Evolutionary conservation across 2,329 filamentous ascomycete genomes (phyloP).

Genomic region (Aspergillus hortae): DNA sequence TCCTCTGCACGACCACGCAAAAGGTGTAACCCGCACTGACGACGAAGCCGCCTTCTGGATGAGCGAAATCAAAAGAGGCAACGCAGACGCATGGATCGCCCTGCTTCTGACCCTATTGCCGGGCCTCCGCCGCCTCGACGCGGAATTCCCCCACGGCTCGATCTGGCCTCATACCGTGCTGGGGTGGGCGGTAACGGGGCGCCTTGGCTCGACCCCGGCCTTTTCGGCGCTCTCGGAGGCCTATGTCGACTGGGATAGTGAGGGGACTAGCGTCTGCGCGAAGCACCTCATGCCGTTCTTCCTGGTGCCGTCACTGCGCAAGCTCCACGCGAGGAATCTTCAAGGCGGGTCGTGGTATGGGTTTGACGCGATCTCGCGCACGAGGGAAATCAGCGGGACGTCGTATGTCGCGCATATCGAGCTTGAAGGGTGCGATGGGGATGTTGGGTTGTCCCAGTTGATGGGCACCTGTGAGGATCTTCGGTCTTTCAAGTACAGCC

Average conservation of each 20-base stretch:
- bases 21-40: background rate
- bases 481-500: background rate
- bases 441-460: background rate
- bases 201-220: background rate
- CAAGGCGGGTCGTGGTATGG: background rate
- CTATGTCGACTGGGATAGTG: background rate
- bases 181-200: background rate
- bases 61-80: background rate
- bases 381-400: background rate
- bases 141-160: background rate
- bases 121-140: background rate
- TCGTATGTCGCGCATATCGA: background rate
- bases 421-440: background rate
- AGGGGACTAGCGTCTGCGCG: background rate
- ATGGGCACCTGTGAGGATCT: background rate
- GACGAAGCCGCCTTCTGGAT: background rate
- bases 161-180: background rate
- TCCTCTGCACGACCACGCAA: background rate
- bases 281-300: conserved; percentile 1
- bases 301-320: background rate
- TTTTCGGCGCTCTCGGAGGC: background rate
- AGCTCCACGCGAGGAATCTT: background rate
- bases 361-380: background rate
- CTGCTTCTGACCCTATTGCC: background rate
- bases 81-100: background rate